Evolutionary conservation across 2,329 filamentous ascomycete genomes (phyloP), one percentile per base, ranked within the genome.

Genomic region (Epichloe amarillans): DNA sequence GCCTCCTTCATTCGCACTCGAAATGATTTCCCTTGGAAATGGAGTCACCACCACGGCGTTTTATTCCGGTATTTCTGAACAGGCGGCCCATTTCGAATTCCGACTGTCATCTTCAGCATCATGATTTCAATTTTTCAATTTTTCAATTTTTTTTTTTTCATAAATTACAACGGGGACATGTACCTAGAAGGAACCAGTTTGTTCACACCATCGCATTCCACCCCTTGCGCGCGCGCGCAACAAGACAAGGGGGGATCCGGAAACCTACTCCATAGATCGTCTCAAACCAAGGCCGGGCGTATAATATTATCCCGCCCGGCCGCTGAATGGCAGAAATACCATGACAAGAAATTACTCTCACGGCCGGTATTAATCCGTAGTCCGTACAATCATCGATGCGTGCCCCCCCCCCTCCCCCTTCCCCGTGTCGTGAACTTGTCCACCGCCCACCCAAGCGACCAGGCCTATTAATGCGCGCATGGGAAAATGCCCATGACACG

Each of bases 311-410:
- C 10, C 12, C 7, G 6, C 11, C 33, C 6, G 44, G 37, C 45
- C 49, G 40, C 52, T 53, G 52, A 53, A 53, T 53, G 52, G 52
- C 52, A 53, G 52, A 19, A 53, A 53, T 51, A 53, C 52, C 52
- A 53, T 53, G 37, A 50, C 4, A 45, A 5, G 43, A 26, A 43
- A 19, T 41, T 40, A 17, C 14, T 10, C 23, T 17, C 5, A 17
- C 19, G 3, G 26, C 7, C 26, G 23, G 23, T 26, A 6, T 21
- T 21, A 21, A 21, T 21, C 19, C 19, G 19, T 26, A 26, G 23
- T 26, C 23, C 7, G 7, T 26, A 7, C 26, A 30, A 10, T 10
- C 26, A 26, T 8, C 7, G 26, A 30, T 30, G 26, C 26, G 3
- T 4, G 26, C 26, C 8, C 7, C 26, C 7, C 26, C 26, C n/a